Conservation (phyloP, 2,329 filamentous ascomycete genomes). For the Cryoendolithus antarcticus region DNA sequence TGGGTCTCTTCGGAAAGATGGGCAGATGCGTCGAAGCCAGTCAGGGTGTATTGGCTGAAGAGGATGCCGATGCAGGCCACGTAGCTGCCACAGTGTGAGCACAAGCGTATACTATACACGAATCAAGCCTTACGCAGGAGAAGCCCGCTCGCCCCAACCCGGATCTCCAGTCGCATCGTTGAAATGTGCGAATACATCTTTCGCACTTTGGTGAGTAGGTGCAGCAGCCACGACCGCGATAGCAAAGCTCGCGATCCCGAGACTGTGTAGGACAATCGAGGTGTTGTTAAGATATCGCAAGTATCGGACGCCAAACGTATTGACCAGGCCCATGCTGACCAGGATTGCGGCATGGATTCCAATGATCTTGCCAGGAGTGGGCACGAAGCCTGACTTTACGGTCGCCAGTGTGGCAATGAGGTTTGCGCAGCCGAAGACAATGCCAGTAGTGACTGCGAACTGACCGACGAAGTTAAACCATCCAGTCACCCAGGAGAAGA, state of each 20-base stretch:
- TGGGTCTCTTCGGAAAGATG: constrained; percentile 47
- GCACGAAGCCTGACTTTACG: constrained; percentile 30
- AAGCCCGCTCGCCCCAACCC: constrained; percentile 43
- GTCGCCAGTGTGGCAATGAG: constrained; percentile 35
- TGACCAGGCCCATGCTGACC: constrained; percentile 41
- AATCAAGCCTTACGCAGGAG: constrained; percentile 24
- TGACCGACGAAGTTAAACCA: constrained; percentile 37
- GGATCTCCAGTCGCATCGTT: constrained; percentile 41
- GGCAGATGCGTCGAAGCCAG: constrained; percentile 43
- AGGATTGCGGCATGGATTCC: constrained; percentile 49
- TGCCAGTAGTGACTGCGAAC: constrained; percentile 38
- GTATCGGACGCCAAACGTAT: constrained; percentile 46
- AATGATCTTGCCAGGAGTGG: constrained; percentile 38
- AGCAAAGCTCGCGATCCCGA: constrained; percentile 40
- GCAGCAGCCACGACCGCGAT: constrained; percentile 46
- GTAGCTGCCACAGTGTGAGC: constrained; percentile 22
- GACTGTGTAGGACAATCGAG: constrained; percentile 43
- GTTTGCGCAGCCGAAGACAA: constrained; percentile 34
- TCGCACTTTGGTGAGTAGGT: constrained; percentile 42
- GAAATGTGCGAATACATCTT: constrained; percentile 43
- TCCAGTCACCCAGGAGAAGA: constrained; percentile 37
- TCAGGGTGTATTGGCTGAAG: constrained; percentile 43
- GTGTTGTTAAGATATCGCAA: constrained; percentile 45
- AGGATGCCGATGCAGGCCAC: constrained; percentile 43
- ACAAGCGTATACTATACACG: no score